These are phyloP conservation scores for Leccinum subgranulosum DNA, from an alignment of 768 basidiomycete species.

Conservation along the genomic window DNA sequence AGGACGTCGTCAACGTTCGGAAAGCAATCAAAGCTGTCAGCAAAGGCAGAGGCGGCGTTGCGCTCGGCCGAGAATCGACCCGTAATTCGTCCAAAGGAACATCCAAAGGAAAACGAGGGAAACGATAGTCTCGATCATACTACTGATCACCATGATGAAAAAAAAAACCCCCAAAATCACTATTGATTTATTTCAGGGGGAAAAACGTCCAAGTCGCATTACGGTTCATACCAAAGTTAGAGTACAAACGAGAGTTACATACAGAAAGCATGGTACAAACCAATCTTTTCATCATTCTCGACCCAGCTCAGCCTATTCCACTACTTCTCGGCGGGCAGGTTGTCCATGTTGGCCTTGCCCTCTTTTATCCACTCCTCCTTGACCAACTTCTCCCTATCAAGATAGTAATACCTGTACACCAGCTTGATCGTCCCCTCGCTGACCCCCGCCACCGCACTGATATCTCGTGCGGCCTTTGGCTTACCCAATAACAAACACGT, in stretches of 20 bases:
- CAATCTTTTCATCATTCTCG: background rate
- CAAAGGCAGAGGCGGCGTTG: slow-evolving; percentile 61
- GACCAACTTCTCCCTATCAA: slow-evolving; percentile 72
- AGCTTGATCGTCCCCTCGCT: slow-evolving; percentile 95
- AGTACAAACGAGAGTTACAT: slow-evolving; percentile 18
- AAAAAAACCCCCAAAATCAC: background rate
- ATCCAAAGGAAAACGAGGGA: slow-evolving; percentile 27
- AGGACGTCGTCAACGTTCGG: slow-evolving; percentile 74
- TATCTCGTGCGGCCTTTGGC: slow-evolving; percentile 75
- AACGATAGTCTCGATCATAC: slow-evolving; percentile 10
- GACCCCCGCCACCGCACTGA: slow-evolving; percentile 87
- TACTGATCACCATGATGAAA: background rate
- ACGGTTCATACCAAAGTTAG: slow-evolving; percentile 9
- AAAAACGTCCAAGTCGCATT: slow-evolving; percentile 6
- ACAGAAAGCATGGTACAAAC: slow-evolving; percentile 18
- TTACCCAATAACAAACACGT: slow-evolving; percentile 79
- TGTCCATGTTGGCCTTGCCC: slow-evolving; percentile 55
- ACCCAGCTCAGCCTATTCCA: too few relatives aligned
- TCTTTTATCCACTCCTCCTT: slow-evolving; percentile 85
- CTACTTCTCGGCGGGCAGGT: slow-evolving; percentile 26
- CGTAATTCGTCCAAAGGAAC: slow-evolving; percentile 22
- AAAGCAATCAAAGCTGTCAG: slow-evolving; percentile 83
- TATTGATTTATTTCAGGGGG: background rate
- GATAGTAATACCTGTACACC: slow-evolving; percentile 78
- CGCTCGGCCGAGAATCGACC: slow-evolving; percentile 46